Evolutionary conservation across 2,329 filamentous ascomycete species (phyloP).

Genomic region (Talaromyces sp.): DNA sequence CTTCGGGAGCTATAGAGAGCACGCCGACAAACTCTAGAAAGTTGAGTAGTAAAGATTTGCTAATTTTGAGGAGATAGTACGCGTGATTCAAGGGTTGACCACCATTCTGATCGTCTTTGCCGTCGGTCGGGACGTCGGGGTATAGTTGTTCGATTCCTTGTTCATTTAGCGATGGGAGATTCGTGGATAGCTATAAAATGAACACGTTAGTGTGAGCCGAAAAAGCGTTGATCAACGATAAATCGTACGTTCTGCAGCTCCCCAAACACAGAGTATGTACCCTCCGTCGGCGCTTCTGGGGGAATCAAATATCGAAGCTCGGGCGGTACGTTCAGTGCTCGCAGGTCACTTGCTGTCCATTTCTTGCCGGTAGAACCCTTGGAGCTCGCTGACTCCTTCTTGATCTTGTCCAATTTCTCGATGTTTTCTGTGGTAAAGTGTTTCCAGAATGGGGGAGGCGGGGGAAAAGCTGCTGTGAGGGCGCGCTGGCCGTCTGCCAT

Average conservation of each 20-base stretch:
- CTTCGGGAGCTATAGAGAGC: constrained; percentile 62
- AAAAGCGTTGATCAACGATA: too few relatives aligned
- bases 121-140: constrained; percentile 49
- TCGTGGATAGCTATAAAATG: constrained; percentile 49
- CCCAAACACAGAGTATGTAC: constrained; percentile 73
- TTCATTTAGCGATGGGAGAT: constrained; percentile 64
- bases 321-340: constrained; percentile 54
- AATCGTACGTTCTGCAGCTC: constrained; percentile 56
- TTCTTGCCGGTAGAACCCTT: constrained; percentile 31
- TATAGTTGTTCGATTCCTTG: constrained; percentile 70
- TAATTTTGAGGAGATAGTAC: constrained; percentile 67
- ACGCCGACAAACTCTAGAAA: constrained; percentile 80
- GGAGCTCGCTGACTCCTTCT: constrained; percentile 35
- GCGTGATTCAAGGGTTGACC: constrained; percentile 47
- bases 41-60: constrained; percentile 81
- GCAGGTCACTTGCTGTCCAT: constrained; percentile 35
- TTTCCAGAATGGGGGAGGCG: constrained; percentile 85
- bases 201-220: neutral
- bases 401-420: constrained; percentile 53
- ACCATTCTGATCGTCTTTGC: constrained; percentile 43
- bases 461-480: constrained; percentile 68
- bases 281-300: constrained; percentile 66
- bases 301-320: constrained; percentile 77
- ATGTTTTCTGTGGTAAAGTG: constrained; percentile 77
- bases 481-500: constrained; percentile 60